Base-by-base conservation (phyloP, 2,329 filamentous ascomycete genomes). In the Xylariales sp. region DNA sequence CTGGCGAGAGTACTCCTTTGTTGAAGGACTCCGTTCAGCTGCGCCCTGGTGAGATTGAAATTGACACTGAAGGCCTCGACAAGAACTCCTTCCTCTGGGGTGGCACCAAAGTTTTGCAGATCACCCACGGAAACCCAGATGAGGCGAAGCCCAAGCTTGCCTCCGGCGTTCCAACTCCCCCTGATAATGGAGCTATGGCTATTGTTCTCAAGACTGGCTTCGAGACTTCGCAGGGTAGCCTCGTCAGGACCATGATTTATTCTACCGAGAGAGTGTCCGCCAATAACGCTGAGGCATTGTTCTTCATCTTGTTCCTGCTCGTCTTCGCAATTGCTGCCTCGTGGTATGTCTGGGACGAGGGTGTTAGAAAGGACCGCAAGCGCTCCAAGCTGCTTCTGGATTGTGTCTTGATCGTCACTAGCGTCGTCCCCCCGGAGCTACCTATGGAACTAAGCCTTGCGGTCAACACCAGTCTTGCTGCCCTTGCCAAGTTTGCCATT, bases 181-280 rank as follows among this genome's bases (percentile, higher is more conserved):
- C 94, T 0, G 93, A 98, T 62, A 88, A 93, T 53, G 93, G 93
- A 37, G 93, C 90, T 24, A 78, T 97, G 72, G 93, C 90, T 44
- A 78, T 98, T 46, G 88, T 98, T 31, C 84, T 90, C 56, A 97
- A 96, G 76, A 98, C 93, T 38, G 93, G 93, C 11, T 98, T 98
- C 55, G 94, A 98, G 67, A 98, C 93, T 10, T 97, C 91, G 40
- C 94, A 98, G 66, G 93, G 93, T 46, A 96, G 89, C 63, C 78
- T 98, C 43, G 93, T 98, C 43, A 86, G 93, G 45, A 98, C 93
- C 50, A 98, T 98, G 93, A 98, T 98, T 56, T 98, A 95, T 70
- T 96, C 94, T 2, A 98, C 93, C 2, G 93, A 98, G 64, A 88
- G 91, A 49, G 91, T 98, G 17, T 97, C 91, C n/a, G 93, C 93